Conservation (phyloP, 139 green algal species). For the Chlamydomonas sp. region DNA sequence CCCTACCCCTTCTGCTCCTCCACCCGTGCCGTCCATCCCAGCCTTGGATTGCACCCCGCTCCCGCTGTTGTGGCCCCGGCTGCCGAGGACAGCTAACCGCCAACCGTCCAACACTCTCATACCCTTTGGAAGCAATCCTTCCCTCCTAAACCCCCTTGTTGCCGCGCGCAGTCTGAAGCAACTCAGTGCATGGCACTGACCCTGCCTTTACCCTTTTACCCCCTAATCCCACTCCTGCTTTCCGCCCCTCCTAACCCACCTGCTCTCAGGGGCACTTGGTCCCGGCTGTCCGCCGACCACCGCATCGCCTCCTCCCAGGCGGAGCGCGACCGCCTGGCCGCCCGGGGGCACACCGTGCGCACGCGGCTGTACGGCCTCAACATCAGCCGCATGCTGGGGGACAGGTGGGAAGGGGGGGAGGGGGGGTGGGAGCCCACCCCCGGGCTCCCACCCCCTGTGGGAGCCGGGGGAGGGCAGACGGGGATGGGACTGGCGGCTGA, state of each 20-base stretch:
- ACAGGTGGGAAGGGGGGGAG: slow-evolving; percentile 32
- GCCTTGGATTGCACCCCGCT: no score
- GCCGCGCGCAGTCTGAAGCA: not conserved
- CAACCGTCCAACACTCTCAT: no score
- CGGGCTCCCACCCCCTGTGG: no score
- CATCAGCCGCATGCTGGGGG: slow-evolving; percentile 69
- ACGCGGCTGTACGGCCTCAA: slow-evolving; percentile 66
- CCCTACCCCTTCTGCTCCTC: not conserved
- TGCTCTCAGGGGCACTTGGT: slow-evolving; percentile 22
- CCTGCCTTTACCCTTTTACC: not conserved
- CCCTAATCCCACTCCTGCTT: not conserved
- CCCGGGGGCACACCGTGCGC: slow-evolving; percentile 48
- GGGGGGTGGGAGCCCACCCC: not conserved
- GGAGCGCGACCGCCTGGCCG: slow-evolving; percentile 54
- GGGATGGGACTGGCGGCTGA: no score
- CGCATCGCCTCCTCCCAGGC: slow-evolving; percentile 53
- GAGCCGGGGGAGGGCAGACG: no score
- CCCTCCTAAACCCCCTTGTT: no score
- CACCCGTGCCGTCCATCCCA: no score
- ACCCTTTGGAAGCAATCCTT: no score
- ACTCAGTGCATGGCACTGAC: not conserved
- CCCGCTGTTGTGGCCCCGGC: no score
- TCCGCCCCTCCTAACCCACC: not conserved
- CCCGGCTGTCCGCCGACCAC: slow-evolving; percentile 60
- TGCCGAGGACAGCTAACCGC: no score